A percentile compares a stretch with the other conserved stretches of the same genome.
Evolutionary conservation across 371 early-diverging fungal species (phyloP).

Genomic region (Mortierella sp.): DNA sequence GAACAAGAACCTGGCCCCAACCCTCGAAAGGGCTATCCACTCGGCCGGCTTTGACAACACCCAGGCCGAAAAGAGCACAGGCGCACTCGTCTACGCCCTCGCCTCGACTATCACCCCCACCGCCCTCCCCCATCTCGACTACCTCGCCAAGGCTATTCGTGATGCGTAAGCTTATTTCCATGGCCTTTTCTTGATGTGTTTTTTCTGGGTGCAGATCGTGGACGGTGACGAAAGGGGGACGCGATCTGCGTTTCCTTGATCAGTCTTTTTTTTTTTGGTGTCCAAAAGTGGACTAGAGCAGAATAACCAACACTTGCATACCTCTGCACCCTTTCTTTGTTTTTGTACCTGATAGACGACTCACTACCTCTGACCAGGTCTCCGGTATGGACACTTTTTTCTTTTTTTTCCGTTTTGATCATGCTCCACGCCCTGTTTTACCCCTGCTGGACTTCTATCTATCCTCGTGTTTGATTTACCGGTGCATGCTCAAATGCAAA

Average conservation of each 20-base stretch:
- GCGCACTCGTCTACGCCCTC: constrained; percentile 87
- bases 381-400: constrained; percentile 67
- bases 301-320: neutral
- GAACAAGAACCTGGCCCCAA: constrained; percentile 93
- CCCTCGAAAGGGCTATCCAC: constrained; percentile 73
- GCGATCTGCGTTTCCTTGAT: neutral
- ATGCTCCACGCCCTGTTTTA: neutral
- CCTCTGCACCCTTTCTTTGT: neutral
- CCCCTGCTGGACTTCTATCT: constrained; percentile 5
- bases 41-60: constrained; percentile 74
- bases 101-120: constrained; percentile 89
- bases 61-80: constrained; percentile 72
- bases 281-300: constrained; percentile 15
- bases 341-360: constrained; percentile 53
- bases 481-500: too few species aligned
- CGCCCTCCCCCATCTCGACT: constrained; percentile 79
- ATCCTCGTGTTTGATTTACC: constrained; percentile 19
- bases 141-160: constrained; percentile 82
- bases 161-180: constrained; percentile 56
- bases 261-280: neutral
- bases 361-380: constrained; percentile 91
- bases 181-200: neutral
- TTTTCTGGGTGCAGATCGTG: neutral
- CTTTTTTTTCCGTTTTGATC: neutral
- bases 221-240: neutral